Evolutionary conservation across 495 filamentous ascomycete species (phyloP), one percentile per base, ranked within the genome.

Genomic region (Barbatosphaeria neglecta): DNA sequence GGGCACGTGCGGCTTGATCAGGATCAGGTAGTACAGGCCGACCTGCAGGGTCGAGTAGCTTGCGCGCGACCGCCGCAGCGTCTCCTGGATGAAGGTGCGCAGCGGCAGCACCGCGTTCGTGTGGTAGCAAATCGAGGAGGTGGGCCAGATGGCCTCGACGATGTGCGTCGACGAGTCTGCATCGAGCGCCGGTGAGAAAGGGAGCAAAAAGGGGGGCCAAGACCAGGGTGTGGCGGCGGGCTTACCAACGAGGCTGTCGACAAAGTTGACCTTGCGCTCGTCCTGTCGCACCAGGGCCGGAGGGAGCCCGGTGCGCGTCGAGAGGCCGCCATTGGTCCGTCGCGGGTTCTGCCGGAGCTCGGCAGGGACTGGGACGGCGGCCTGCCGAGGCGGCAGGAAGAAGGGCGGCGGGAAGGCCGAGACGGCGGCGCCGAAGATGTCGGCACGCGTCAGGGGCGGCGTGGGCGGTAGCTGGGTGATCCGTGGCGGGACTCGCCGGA

Each of bases 231-330:
- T 19, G 31, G 31, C 9, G 31, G 13, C 31, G 13, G 13, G 39
- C 92, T 92, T 87, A 98, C 92, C 92, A 76, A 98, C 90, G 62
- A 98, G 87, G 69, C 80, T 88, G 63, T 96, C 90, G 69, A 98
- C 92, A 62, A 97, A 98, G 63, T 83, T 89, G 59, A 85, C 77
- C 70, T 95, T 97, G 50, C 92, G 83, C 61, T 96, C 92, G 56
- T 81, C 81, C 70, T 98, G 92, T 47, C 92, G 84, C 38, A 89
- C 74, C 44, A 96, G 78, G 47, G 82, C 73, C 22, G 92, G 88
- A 51, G 90, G 89, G 54, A 81, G 79, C 50, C 80, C 78, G 45
- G 77, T 64, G 53, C 80, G 73, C 22, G 72, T 72, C 45, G 63
- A 65, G 25, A 65, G 51, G 50, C 79, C 61, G 51, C 53, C 60